phyloP scores from a whole-genome alignment of 2,329 filamentous ascomycete genomes.

The Trichoderma oligosporum region DNA sequence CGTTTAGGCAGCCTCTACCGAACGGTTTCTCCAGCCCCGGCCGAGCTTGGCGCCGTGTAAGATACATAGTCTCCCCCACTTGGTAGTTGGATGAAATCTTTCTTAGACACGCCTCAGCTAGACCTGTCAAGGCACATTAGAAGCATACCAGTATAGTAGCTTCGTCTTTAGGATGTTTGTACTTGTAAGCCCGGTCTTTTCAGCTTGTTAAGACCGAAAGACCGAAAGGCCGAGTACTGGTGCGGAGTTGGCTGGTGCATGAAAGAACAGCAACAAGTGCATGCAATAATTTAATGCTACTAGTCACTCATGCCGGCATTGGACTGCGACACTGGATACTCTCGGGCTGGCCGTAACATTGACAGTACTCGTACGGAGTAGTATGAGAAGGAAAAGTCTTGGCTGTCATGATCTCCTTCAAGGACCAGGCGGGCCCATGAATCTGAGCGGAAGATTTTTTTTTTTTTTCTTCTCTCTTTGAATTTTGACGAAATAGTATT shows the following conservation, averaged over 20 bases:
- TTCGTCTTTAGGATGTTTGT: neutral
- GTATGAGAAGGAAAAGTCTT: neutral
- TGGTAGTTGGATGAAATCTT: neutral
- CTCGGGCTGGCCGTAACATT: constrained; percentile 6
- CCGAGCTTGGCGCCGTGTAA: neutral
- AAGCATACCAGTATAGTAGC: neutral
- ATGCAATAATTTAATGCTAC: no score
- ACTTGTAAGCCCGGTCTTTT: no score
- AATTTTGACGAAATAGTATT: neutral
- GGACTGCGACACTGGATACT: neutral
- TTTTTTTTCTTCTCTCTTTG: no score
- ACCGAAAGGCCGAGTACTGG: no score
- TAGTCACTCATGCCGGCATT: neutral
- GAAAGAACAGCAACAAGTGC: neutral
- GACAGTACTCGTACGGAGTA: no score
- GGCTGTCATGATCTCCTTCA: constrained; percentile 13
- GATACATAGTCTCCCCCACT: constrained; percentile 7
- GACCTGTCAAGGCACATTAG: neutral
- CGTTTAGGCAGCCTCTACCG: constrained; percentile 12
- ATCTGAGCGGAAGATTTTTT: constrained; percentile 10
- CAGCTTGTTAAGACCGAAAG: neutral
- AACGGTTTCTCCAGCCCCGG: constrained; percentile 13
- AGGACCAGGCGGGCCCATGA: constrained; percentile 10
- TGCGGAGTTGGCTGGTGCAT: constrained; percentile 1
- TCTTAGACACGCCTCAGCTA: constrained; percentile 1